These are phyloP conservation scores for Pichia sp. DNA, from an alignment of 1,139 yeast genomes.

Conservation along the genomic window DNA sequence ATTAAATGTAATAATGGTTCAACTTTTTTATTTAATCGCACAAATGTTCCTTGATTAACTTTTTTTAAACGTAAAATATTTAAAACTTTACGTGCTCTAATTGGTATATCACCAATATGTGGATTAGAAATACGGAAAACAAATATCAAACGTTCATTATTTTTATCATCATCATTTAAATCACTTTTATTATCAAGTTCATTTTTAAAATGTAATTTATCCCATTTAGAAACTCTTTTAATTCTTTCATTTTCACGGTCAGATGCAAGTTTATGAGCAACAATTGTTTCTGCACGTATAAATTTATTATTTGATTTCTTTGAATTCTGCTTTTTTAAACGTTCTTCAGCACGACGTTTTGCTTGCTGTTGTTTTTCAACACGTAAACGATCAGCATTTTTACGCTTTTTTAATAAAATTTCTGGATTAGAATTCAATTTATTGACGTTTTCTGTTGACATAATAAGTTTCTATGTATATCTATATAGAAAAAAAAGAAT, in stretches of 20 bases:
- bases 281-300: constrained; percentile 66
- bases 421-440: constrained; percentile 64
- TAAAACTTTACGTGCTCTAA: constrained; percentile 56
- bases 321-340: constrained; percentile 35
- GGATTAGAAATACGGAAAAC: constrained; percentile 61
- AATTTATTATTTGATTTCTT: constrained; percentile 42
- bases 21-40: constrained; percentile 51
- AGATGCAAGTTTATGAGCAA: constrained; percentile 56
- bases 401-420: constrained; percentile 67
- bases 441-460: constrained; percentile 7
- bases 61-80: constrained; percentile 51
- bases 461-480: neutral
- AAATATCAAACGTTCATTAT: constrained; percentile 47
- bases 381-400: constrained; percentile 67
- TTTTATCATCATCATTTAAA: constrained; percentile 30
- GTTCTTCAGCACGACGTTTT: constrained; percentile 33
- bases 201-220: constrained; percentile 25
- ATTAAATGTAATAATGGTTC: constrained; percentile 58
- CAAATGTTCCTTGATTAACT: constrained; percentile 63
- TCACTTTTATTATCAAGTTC: constrained; percentile 32
- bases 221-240: constrained; percentile 51
- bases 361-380: constrained; percentile 38
- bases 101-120: constrained; percentile 59
- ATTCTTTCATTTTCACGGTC: constrained; percentile 65
- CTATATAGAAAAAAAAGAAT: neutral